Evolutionary conservation across 2,329 filamentous ascomycete species (phyloP), one percentile per base, ranked within the genome.

Genomic region (Pleoardoris graminearum): DNA sequence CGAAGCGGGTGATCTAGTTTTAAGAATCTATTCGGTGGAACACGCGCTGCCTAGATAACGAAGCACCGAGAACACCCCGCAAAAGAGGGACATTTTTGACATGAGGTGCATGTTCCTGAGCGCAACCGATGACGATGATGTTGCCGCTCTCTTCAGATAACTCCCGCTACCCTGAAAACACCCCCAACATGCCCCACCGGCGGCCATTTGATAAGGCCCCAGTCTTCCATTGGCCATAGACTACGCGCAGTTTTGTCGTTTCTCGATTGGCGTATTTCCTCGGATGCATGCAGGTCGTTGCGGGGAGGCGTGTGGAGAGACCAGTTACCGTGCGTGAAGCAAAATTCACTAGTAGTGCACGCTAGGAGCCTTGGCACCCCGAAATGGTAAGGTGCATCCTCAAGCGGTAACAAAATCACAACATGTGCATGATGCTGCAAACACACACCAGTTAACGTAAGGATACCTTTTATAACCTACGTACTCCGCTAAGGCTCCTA

Each of bases 351-450:
- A 27, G 21, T 16, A 36, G 43, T 46, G 43, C 43, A 43, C 25
- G 25, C 25, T 43, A 45, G 25, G n/a, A 22, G 33, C 10, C 44
- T 47, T 47, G 44, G 44, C 44, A 47, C 33, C 44, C 33, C 37
- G 37, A 29, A 25, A 10, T 1, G 33, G 44, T 4, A 37, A 12
- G 6, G 33, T 16, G 22, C 11, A 25, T 47, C n/a, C 44, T 22
- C 8, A 38, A 47, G 3, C 33, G 17, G 33, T 21, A 47, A 21
- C 22, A 8, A 29, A 23, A 29, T 19, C 17, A 29, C 44, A 47
- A 7, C 8, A 23, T 19, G 7, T 47, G 33, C 44, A 38, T 47
- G 17, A 22, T 44, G 41, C 41, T 27, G 41, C 14, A 16, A 27
- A 37, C 33, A n/a, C 30, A 3, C n/a, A 37, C 21, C 12, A 11